These are phyloP conservation scores for Trichophyton schoenleinii DNA, from an alignment of 2,329 filamentous ascomycete species.

Conservation along the genomic window DNA sequence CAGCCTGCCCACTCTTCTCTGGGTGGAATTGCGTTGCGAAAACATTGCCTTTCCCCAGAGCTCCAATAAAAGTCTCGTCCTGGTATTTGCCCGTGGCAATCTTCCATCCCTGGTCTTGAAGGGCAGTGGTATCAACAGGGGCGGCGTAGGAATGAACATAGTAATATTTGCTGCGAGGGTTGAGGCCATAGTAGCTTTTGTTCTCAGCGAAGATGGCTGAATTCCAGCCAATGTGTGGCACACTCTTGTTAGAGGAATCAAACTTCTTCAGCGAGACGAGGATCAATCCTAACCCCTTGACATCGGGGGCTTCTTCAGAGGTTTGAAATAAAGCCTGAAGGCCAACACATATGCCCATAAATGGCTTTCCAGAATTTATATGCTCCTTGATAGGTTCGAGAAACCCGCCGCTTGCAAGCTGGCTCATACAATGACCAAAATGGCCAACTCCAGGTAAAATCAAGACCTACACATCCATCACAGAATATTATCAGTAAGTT, in stretches of 20 bases:
- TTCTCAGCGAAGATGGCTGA: slow-evolving; percentile 42
- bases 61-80: slow-evolving; percentile 78
- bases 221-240: slow-evolving; percentile 99
- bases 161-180: slow-evolving; percentile 84
- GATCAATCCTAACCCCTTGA: slow-evolving; percentile 64
- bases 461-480: slow-evolving; percentile 33
- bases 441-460: slow-evolving; percentile 95
- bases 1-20: slow-evolving; percentile 88
- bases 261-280: slow-evolving; percentile 62
- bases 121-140: slow-evolving; percentile 57
- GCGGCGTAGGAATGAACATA: slow-evolving; percentile 94
- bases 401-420: slow-evolving; percentile 71
- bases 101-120: slow-evolving; percentile 75
- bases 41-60: slow-evolving; percentile 71
- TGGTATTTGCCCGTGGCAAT: slow-evolving; percentile 88
- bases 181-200: slow-evolving; percentile 63
- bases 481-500: neutral
- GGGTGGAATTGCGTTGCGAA: slow-evolving; percentile 95
- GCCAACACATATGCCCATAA: slow-evolving; percentile 96
- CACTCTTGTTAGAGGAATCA: slow-evolving; percentile 63
- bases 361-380: slow-evolving; percentile 83
- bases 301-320: slow-evolving; percentile 62
- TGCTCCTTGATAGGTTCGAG: slow-evolving; percentile 69
- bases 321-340: slow-evolving; percentile 80
- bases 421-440: slow-evolving; percentile 87